Percentiles rank a stretch among this genome's conserved stretches.
phyloP scores from a whole-genome alignment of 805 yeast genomes.

The Komagataella ulmi region DNA sequence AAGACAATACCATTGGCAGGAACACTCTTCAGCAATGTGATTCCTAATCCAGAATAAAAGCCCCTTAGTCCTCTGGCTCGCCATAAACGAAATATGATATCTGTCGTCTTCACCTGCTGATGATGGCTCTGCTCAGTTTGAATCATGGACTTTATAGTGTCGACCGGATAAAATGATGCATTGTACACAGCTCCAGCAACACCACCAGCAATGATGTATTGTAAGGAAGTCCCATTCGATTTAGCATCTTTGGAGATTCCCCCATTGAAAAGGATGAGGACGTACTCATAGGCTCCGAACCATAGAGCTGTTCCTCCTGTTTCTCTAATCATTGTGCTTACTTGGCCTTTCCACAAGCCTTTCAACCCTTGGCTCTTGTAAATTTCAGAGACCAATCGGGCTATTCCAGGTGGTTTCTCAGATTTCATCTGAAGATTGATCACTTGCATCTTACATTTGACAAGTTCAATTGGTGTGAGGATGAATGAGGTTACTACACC shows the following conservation, averaged over 20 bases:
- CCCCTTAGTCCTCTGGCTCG: conserved; percentile 49
- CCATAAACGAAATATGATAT: conserved; percentile 27
- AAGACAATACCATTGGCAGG: conserved; percentile 89
- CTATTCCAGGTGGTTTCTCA: conserved; percentile 16
- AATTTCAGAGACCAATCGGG: conserved; percentile 26
- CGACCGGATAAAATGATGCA: conserved; percentile 74
- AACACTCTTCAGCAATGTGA: conserved; percentile 67
- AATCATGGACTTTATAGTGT: conserved; percentile 77
- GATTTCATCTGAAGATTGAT: conserved; percentile 20
- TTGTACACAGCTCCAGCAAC: conserved; percentile 77
- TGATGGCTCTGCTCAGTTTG: conserved; percentile 41
- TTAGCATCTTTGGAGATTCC: conserved; percentile 5
- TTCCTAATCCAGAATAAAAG: conserved; percentile 75
- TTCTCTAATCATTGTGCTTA: conserved; percentile 71
- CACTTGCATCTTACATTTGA: conserved; percentile 84
- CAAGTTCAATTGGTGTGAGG: conserved; percentile 82
- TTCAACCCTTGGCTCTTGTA: conserved; percentile 34
- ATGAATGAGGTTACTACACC: conserved; percentile 77
- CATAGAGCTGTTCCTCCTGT: conserved; percentile 86
- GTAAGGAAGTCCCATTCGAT: conserved; percentile 26
- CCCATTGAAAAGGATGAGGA: conserved; percentile 22
- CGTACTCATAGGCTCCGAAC: conserved; percentile 80
- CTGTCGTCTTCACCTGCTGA: conserved; percentile 10
- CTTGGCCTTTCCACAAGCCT: conserved; percentile 84
- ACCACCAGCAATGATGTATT: conserved; percentile 68